Base-by-base conservation (phyloP, 2,329 filamentous ascomycete genomes). In the Apiospora hydei region DNA sequence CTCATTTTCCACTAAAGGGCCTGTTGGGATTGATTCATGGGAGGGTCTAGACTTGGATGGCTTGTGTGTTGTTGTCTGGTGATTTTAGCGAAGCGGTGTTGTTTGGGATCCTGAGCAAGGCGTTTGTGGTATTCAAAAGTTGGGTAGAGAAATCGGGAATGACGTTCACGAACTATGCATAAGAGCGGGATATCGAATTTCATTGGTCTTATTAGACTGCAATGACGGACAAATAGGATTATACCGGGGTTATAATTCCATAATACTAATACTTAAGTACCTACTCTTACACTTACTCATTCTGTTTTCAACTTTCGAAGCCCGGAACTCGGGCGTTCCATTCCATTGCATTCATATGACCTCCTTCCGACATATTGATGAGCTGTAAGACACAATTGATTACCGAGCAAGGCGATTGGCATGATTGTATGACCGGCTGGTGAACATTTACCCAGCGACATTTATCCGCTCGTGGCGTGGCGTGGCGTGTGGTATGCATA, bases 181-280 rank as follows among this genome's bases (percentile, higher is more conserved):
- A 14, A 14, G 57, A 64, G 57, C 34, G 57, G 57, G 57, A 64
- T 41, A n/a, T 41, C 4, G 34, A 16, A 2, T 41, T 61, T 38
- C 30, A 38, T 38, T n/a, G 30, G 30, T 38, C 26, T 34, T 30
- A 16, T 57, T 18, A n/a, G 53, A 61, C 24, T 14, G 24, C 4
- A 26, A 53, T 11, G 26, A 57, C 24, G 26, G 26, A 34, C 18
- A 64, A 18, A n/a, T 41, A 41, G 57, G 10, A n/a, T 41, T n/a
- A 41, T 41, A 21, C 34, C 34, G 11, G 21, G 57, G 57, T 21
- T 64, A n/a, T 41, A 38, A 64, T 41, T 38, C 57, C 1, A 64
- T 64, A 64, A 64, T 64, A 64, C 34, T 64, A 64, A 64, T 64
- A 64, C 57, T 64, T 41, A n/a, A n/a, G n/a, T n/a, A 61, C 16